These are phyloP conservation scores for Dimocarpus longan DNA, from an alignment of 345 rosid species.

Conservation along the genomic window DNA sequence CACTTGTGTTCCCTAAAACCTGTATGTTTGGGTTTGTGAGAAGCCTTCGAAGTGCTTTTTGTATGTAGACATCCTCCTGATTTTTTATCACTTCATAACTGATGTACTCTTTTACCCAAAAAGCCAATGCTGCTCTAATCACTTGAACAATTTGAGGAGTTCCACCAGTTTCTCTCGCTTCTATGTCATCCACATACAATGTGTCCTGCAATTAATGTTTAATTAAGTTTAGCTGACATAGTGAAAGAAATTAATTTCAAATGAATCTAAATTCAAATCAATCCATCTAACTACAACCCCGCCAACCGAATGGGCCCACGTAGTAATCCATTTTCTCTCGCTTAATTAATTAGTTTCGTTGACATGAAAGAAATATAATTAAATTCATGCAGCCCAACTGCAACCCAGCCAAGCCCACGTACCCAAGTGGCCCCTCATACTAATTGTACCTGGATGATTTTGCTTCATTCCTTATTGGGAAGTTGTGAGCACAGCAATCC, in stretches of 20 bases:
- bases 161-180: constrained; percentile 60
- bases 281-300: no score
- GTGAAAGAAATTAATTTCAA: not conserved
- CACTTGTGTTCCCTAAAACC: constrained; percentile 46
- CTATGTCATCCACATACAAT: constrained; percentile 45
- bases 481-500: no score
- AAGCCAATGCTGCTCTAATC: constrained; percentile 54
- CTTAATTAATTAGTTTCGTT: no score
- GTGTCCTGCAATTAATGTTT: constrained; percentile 46
- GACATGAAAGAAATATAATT: no score
- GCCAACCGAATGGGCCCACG: no score
- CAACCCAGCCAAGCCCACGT: no score
- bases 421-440: no score
- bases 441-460: no score
- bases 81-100: constrained; percentile 36
- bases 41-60: constrained; percentile 46
- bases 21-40: constrained; percentile 40
- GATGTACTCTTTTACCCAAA: constrained; percentile 62
- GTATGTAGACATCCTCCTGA: constrained; percentile 38
- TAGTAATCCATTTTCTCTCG: no score
- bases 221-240: not conserved
- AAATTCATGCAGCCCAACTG: no score
- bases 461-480: no score
- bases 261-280: not conserved
- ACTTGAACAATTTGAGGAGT: constrained; percentile 65